Evolutionary conservation across 1,284 basidiomycete genomes (phyloP).

Genomic region (Inonotus obliquus): DNA sequence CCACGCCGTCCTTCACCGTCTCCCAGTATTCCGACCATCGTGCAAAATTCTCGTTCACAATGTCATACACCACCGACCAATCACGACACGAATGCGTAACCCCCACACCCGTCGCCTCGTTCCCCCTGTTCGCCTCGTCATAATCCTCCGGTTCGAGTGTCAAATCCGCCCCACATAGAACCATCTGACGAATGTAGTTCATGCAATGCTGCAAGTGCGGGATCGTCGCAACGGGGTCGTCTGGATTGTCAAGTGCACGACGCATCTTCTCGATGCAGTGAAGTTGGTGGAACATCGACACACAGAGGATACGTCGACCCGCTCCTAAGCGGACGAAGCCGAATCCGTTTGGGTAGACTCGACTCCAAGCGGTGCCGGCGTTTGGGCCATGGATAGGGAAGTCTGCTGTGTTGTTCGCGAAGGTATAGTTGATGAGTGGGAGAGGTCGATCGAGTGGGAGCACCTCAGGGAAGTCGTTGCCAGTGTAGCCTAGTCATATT

Average conservation of each 20-base stretch:
- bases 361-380: constrained; percentile 9
- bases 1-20: constrained; percentile 10
- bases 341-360: constrained; percentile 15
- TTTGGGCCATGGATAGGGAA: constrained; percentile 17
- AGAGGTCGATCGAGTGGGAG: constrained; percentile 5
- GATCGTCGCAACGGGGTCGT: constrained; percentile 14
- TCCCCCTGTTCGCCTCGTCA: background rate
- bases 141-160: constrained; percentile 15
- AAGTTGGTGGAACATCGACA: constrained; percentile 32
- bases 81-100: constrained; percentile 18
- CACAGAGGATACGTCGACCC: constrained; percentile 16
- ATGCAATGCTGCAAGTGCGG: constrained; percentile 31
- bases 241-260: constrained; percentile 21
- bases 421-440: constrained; percentile 4
- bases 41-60: constrained; percentile 16
- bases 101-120: constrained; percentile 7
- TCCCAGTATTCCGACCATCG: constrained; percentile 16
- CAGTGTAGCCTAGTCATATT: constrained; percentile 26
- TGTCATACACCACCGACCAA: constrained; percentile 17
- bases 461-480: constrained; percentile 11
- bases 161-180: constrained; percentile 17
- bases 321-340: constrained; percentile 20
- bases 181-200: constrained; percentile 20
- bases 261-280: constrained; percentile 31
- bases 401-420: constrained; percentile 13